These are phyloP conservation scores for Sporobolomyces phaffii DNA, from an alignment of 768 basidiomycete genomes.

Conservation along the genomic window DNA sequence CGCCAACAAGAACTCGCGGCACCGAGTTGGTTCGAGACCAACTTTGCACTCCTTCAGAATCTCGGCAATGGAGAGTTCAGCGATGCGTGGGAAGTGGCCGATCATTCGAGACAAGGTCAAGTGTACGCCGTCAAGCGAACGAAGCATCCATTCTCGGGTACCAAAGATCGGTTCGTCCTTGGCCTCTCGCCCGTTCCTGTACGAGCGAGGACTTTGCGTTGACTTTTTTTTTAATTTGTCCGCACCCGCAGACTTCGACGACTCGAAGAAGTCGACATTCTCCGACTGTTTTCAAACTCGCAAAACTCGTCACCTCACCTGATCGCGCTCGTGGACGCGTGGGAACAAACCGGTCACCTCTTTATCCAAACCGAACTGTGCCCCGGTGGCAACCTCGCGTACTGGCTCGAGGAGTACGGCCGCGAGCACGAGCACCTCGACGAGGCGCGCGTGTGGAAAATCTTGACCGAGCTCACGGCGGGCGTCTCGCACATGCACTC, in stretches of 20 bases:
- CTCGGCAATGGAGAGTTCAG: constrained; percentile 91
- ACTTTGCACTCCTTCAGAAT: constrained; percentile 71
- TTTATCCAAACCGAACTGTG: constrained; percentile 94
- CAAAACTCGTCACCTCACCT: constrained; percentile 57
- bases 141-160: constrained; percentile 76
- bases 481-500: constrained; percentile 85
- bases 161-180: constrained; percentile 72
- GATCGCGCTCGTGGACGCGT: constrained; percentile 81
- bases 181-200: constrained; percentile 3
- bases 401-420: constrained; percentile 87
- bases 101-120: constrained; percentile 40
- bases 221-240: constrained; percentile 38
- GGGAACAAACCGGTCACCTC: constrained; percentile 83
- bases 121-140: constrained; percentile 90
- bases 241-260: no score
- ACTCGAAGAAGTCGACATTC: constrained; percentile 87
- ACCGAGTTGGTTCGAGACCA: constrained; percentile 59
- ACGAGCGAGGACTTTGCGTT: not conserved
- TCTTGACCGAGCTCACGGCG: constrained; percentile 78
- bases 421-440: constrained; percentile 69
- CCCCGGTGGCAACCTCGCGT: constrained; percentile 81
- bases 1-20: constrained; percentile 30
- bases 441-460: constrained; percentile 93
- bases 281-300: constrained; percentile 61
- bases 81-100: constrained; percentile 67